Conservation (phyloP, 805 yeast genomes). For the Monosporozyma servazzii region DNA sequence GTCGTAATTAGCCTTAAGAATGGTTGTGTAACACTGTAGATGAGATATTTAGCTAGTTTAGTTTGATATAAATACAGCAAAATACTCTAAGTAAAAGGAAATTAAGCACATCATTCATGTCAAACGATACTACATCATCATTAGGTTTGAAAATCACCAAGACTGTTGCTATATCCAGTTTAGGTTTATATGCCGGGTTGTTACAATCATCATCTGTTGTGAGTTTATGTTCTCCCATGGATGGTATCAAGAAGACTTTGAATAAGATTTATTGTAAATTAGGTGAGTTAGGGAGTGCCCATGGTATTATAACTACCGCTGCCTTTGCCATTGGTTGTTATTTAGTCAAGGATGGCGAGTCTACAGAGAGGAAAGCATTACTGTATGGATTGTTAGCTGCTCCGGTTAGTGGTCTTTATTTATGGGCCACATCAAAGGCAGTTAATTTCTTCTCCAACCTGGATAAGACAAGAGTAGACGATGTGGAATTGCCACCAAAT, state of each 20-base stretch:
- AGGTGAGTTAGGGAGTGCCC: constrained; percentile 17
- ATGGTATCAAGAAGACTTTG: constrained; percentile 11
- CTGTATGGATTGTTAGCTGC: constrained; percentile 10
- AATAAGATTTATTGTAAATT: constrained; percentile 17
- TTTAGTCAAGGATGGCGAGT: constrained; percentile 1
- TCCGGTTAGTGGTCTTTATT: constrained; percentile 9
- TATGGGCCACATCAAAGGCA: constrained; percentile 3
- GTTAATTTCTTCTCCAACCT: background rate
- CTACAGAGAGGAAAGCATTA: background rate
- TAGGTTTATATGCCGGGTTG: constrained; percentile 55
- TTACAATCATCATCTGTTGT: constrained; percentile 28
- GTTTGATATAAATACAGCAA: too few relatives aligned
- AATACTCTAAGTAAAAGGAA: background rate
- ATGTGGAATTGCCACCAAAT: constrained; percentile 8
- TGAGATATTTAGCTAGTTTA: too few relatives aligned
- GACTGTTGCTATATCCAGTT: constrained; percentile 49
- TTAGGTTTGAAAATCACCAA: background rate
- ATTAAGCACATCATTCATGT: background rate
- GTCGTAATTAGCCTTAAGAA: too few relatives aligned
- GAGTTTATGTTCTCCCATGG: constrained; percentile 24
- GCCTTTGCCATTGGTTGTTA: constrained; percentile 45
- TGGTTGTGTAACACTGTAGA: too few relatives aligned
- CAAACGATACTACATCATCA: background rate
- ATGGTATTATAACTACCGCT: constrained; percentile 42
- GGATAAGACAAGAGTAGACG: background rate